Percentiles rank a stretch among this genome's conserved stretches.
Evolutionary conservation across 805 yeast genomes (phyloP).

Genomic region (Cyberlindnera mississippiensis): DNA sequence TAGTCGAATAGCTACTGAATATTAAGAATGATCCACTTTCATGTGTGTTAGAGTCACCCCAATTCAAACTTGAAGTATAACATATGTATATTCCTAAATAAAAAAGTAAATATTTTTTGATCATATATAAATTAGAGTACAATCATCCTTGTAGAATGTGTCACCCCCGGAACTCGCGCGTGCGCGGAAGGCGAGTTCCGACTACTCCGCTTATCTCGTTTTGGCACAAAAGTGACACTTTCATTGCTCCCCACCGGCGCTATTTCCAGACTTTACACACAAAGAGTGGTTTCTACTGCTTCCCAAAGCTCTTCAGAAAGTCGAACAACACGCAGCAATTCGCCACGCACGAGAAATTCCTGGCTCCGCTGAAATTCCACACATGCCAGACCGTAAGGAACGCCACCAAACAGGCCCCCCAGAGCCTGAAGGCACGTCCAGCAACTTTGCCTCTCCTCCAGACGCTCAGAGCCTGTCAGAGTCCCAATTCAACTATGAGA

Average conservation of each 20-base stretch:
- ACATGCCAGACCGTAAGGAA: not conserved
- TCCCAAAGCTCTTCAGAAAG: not conserved
- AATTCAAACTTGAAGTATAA: too few species aligned
- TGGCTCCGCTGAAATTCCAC: not conserved
- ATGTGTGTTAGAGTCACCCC: too few species aligned
- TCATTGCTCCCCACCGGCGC: conserved; percentile 7
- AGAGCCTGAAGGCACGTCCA: not conserved
- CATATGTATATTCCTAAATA: too few species aligned
- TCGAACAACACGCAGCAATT: not conserved
- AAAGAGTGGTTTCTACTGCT: not conserved
- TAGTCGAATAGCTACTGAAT: too few species aligned
- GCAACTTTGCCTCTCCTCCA: conserved; percentile 5
- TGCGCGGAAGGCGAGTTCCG: not conserved
- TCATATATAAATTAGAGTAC: too few species aligned
- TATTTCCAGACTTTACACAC: not conserved
- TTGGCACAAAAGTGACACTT: conserved; percentile 11
- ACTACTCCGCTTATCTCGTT: conserved; percentile 6
- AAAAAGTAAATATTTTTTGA: too few species aligned
- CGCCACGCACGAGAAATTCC: not conserved
- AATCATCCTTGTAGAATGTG: too few species aligned
- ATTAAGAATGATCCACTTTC: too few species aligned
- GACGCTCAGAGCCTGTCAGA: conserved; percentile 10
- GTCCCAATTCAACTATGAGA: conserved; percentile 18
- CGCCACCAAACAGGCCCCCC: conserved; percentile 6
- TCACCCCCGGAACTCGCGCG: not conserved